These are phyloP conservation scores for Cutaneotrichosporon sp. DNA, from an alignment of 1,284 basidiomycete genomes.

Conservation along the genomic window DNA sequence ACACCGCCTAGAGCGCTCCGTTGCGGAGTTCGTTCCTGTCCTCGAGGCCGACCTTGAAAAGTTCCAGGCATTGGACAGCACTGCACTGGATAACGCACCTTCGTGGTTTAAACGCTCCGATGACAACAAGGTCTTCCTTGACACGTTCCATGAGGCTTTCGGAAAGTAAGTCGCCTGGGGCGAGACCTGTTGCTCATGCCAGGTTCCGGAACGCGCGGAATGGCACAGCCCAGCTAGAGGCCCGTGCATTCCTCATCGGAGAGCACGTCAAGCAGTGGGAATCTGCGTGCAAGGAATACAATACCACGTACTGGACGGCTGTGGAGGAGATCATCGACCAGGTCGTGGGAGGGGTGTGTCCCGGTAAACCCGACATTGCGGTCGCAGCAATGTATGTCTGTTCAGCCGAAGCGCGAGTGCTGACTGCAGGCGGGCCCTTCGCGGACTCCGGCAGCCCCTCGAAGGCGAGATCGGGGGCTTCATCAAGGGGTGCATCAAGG, in stretches of 20 bases:
- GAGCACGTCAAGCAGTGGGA: background rate
- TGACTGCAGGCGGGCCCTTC: background rate
- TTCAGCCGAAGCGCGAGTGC: background rate
- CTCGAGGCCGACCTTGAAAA: background rate
- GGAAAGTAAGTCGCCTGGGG: background rate
- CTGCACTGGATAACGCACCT: too few relatives aligned
- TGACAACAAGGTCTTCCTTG: background rate
- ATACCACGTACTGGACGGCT: background rate
- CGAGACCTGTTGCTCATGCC: background rate
- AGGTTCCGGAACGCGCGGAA: background rate
- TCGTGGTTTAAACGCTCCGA: too few relatives aligned
- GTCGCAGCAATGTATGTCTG: background rate
- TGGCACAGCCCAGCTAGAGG: background rate
- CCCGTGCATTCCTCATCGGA: background rate
- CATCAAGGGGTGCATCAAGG: background rate
- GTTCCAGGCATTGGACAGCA: too few relatives aligned
- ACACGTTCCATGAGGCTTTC: background rate
- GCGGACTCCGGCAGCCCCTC: background rate
- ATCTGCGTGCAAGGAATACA: background rate
- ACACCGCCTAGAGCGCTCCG: background rate
- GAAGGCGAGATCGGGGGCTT: background rate
- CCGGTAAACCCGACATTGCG: background rate
- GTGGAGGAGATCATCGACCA: background rate
- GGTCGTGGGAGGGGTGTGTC: background rate
- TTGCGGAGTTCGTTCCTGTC: constrained; percentile 17